Evolutionary conservation across 345 rosid species (phyloP).

Genomic region (Adansonia digitata): DNA sequence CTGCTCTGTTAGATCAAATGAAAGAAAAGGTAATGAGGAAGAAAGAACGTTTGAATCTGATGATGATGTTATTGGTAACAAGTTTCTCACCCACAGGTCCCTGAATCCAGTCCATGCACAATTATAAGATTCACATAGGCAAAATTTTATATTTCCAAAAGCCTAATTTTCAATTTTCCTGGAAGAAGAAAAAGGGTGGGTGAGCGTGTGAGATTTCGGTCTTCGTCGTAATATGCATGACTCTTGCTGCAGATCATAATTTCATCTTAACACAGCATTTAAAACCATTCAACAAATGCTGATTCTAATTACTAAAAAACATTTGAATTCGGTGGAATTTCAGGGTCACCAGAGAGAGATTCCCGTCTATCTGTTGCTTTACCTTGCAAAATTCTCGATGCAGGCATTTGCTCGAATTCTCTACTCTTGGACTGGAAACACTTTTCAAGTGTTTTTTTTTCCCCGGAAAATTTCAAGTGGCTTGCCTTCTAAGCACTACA

Average conservation of each 20-base stretch:
- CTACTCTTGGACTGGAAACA: background rate
- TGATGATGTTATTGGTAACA: too few relatives aligned
- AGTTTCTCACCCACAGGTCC: background rate
- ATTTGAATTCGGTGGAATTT: background rate
- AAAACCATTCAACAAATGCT: background rate
- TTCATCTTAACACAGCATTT: background rate
- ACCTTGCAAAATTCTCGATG: background rate
- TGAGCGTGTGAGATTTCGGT: too few relatives aligned
- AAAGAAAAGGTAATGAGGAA: background rate
- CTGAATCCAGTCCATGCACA: background rate
- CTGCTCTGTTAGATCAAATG: conserved; percentile 45
- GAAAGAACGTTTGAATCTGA: too few relatives aligned
- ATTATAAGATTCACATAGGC: background rate
- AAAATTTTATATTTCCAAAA: background rate
- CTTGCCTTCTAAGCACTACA: background rate
- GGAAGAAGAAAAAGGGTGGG: background rate
- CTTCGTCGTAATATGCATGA: too few relatives aligned
- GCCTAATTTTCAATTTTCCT: too few relatives aligned
- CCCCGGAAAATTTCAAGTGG: background rate
- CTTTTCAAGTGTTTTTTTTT: background rate
- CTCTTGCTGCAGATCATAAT: background rate
- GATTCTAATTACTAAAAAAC: background rate
- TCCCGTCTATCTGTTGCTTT: background rate
- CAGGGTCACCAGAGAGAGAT: background rate
- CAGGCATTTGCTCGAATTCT: background rate